Base-by-base conservation (phyloP, 192 early-diverging fungal species). In the Entomortierella parvispora region DNA sequence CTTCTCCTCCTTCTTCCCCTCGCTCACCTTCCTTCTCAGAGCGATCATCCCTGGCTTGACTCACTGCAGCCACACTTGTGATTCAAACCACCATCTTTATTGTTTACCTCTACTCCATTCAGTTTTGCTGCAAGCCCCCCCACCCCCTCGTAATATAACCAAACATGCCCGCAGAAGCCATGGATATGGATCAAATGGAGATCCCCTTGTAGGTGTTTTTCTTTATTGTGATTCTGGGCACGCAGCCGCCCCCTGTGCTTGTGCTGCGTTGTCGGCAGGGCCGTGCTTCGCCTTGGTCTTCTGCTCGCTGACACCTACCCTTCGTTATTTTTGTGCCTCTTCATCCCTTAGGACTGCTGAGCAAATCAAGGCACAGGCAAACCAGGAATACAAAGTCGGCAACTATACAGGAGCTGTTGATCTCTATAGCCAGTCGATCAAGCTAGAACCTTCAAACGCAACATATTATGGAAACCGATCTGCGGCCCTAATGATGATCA, bases 381-480 rank as follows among this genome's bases (percentile, higher is more conserved):
- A 93, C 68, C 83, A 83, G 40, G 57, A 85, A 58, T 94, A 92
- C 65, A 94, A 93, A 79, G 53, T 62, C n/a, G 89, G 80, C 53
- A 69, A 89, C 47, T 93, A 93, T 79, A 58, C 69, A 43, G 81
- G 81, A n/a, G 90, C 93, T n/a, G 82, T 90, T 25, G 80, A 82
- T 58, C 80, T 91, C 62, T 94, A 94, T 79, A 82, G 83, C 12
- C 62, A 93, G 53, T 88, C 91, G 1, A 90, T 94, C 46, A 91
- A 90, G 31, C 33, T 88, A n/a, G 79, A 80, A 32, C 88, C 93
- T 43, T 59, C 77, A 20, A 81, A 69, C n/a, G 76, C 88, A 10
- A 93, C 88, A 4, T 92, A 89, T 59, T 92, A 91, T 61, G 80
- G 78, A 54, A 95, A 95, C 79, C 84, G 94, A n/a, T 88, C 92